Percentiles rank a stretch among this genome's conserved stretches.
Evolutionary conservation across 2,329 filamentous ascomycete species (phyloP).

Genomic region (Neodidymelliopsis sp.): DNA sequence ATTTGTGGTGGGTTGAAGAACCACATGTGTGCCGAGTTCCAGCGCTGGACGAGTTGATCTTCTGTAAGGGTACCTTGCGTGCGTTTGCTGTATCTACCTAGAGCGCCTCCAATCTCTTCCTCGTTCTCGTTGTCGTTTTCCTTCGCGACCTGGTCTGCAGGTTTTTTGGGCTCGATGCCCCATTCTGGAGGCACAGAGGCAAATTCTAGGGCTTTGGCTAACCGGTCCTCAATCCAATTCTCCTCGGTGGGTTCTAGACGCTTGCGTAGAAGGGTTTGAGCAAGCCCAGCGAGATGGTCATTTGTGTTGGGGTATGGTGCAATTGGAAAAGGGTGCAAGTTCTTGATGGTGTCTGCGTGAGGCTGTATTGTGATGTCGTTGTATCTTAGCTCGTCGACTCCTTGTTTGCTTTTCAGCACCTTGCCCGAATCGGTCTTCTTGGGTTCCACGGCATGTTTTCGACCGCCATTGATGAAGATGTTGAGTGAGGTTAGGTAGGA

Average conservation of each 20-base stretch:
- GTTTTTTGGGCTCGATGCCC: slow-evolving; percentile 33
- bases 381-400: slow-evolving; percentile 3
- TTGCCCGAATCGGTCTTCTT: slow-evolving; percentile 25
- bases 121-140: slow-evolving; percentile 22
- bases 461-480: slow-evolving; percentile 32
- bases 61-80: slow-evolving; percentile 28
- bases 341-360: slow-evolving; percentile 23
- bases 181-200: slow-evolving; percentile 40
- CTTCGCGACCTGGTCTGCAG: slow-evolving; percentile 19
- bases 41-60: slow-evolving; percentile 30
- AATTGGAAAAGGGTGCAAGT: slow-evolving; percentile 36
- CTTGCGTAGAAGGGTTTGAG: slow-evolving; percentile 36
- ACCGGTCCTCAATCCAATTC: slow-evolving; percentile 39
- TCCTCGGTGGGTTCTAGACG: slow-evolving; percentile 36
- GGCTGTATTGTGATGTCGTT: slow-evolving; percentile 9
- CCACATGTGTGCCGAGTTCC: slow-evolving; percentile 30
- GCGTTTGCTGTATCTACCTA: slow-evolving; percentile 24
- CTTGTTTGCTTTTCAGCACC: slow-evolving; percentile 9
- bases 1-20: slow-evolving; percentile 24
- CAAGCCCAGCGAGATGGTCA: slow-evolving; percentile 27
- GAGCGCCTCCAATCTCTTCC: slow-evolving; percentile 12
- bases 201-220: slow-evolving; percentile 40
- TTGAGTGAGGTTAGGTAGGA: slow-evolving; percentile 28
- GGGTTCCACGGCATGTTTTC: slow-evolving; percentile 23
- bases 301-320: slow-evolving; percentile 32